Evolutionary conservation across 129 eudicot species (phyloP).

Genomic region (Pulicaria dysenterica): DNA sequence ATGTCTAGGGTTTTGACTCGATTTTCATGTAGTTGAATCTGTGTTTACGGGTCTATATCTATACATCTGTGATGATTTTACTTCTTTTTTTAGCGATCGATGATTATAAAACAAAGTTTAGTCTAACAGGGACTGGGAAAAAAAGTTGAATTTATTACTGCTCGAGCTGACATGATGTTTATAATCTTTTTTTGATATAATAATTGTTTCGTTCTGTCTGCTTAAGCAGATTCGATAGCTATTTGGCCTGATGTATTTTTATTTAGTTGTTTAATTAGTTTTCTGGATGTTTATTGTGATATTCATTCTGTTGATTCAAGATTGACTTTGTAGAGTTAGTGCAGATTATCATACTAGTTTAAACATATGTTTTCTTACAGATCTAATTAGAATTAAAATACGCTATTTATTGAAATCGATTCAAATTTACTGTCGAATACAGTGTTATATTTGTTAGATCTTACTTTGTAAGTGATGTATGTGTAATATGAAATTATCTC

Average conservation of each 20-base stretch:
- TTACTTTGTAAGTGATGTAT: no score
- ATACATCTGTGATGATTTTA: background rate
- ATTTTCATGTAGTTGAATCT: background rate
- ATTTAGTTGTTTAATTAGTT: background rate
- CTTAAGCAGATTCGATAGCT: background rate
- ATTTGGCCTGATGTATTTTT: background rate
- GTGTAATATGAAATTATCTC: no score
- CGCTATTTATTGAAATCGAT: background rate
- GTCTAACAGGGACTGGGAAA: no score
- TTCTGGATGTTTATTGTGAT: background rate
- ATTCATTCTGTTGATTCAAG: background rate
- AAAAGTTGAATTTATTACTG: background rate
- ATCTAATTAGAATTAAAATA: no score
- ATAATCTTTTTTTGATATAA: background rate
- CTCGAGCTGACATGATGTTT: background rate
- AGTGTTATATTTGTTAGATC: no score
- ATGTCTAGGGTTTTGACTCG: background rate
- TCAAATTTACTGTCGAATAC: no score
- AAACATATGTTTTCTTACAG: background rate
- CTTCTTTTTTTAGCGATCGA: constrained; percentile 7
- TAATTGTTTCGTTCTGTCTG: background rate
- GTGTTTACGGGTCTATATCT: no score
- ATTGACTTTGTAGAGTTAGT: background rate
- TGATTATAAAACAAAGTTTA: background rate
- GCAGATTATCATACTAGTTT: background rate